Evolutionary conservation across 2,329 filamentous ascomycete species (phyloP).

Genomic region (Allantophomopsis cytisporea): DNA sequence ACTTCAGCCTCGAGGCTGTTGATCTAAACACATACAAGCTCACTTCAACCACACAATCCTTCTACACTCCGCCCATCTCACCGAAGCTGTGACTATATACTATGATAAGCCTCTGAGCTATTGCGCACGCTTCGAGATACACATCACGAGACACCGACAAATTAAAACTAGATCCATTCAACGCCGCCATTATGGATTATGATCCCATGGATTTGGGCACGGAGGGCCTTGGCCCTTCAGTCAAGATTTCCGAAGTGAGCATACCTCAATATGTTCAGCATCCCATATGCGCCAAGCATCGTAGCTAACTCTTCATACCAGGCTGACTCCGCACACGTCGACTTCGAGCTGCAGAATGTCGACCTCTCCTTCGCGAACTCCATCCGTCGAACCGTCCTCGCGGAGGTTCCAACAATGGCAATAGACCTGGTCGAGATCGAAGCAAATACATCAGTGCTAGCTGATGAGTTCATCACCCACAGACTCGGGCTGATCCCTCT

Average conservation of each 20-base stretch:
- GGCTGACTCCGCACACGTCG: constrained; percentile 70
- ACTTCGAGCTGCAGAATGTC: constrained; percentile 83
- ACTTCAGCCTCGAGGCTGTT: not conserved
- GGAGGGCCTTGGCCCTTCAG: constrained; percentile 28
- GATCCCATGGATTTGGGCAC: constrained; percentile 26
- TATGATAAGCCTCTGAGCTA: no score
- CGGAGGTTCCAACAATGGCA: constrained; percentile 87
- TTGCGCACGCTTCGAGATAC: no score
- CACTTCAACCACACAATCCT: not conserved
- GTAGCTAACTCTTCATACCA: constrained; percentile 20
- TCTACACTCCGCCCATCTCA: not conserved
- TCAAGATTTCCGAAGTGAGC: constrained; percentile 30
- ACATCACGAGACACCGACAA: no score
- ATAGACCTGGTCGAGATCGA: constrained; percentile 92
- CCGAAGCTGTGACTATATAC: no score
- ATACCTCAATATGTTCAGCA: no score
- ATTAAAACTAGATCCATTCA: no score
- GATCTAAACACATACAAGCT: no score
- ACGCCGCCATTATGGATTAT: constrained; percentile 28
- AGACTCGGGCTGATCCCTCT: constrained; percentile 84
- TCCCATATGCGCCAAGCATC: no score
- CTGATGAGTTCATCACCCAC: constrained; percentile 92
- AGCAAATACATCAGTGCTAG: constrained; percentile 86
- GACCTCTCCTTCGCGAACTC: constrained; percentile 90
- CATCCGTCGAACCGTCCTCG: constrained; percentile 78